These are phyloP conservation scores for Paraurostyla sp. DNA, from an alignment of 73 alveolate species.

Conservation along the genomic window DNA sequence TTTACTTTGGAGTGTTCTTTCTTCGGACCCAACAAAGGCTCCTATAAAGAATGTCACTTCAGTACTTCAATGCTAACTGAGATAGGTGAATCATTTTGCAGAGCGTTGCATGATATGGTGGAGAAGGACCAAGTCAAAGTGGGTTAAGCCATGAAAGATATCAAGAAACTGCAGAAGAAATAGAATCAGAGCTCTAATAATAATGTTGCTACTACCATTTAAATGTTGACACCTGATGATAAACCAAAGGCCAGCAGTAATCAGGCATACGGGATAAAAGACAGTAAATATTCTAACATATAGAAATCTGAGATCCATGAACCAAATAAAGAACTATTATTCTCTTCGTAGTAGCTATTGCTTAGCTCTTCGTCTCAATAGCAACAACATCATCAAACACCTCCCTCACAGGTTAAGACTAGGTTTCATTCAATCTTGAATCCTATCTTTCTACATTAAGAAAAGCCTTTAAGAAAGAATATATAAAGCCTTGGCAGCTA, in stretches of 20 bases:
- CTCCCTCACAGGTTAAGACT: too few relatives aligned
- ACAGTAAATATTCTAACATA: too few relatives aligned
- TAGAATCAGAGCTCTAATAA: background rate
- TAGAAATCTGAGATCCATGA: too few relatives aligned
- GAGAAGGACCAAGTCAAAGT: conserved; percentile 15
- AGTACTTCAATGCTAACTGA: conserved; percentile 58
- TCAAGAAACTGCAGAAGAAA: conserved; percentile 1
- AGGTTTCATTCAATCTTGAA: too few relatives aligned
- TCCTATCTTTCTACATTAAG: too few relatives aligned
- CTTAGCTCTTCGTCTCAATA: too few relatives aligned
- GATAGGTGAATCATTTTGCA: conserved; percentile 58
- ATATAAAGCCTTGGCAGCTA: too few relatives aligned
- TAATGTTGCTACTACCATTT: background rate
- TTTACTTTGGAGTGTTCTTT: conserved; percentile 75
- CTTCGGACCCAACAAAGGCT: conserved; percentile 76
- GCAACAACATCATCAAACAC: too few relatives aligned
- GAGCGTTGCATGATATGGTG: conserved; percentile 38
- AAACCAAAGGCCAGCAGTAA: background rate
- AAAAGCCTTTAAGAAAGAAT: too few relatives aligned
- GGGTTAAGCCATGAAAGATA: background rate
- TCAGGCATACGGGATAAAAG: too few relatives aligned
- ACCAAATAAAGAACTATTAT: too few relatives aligned
- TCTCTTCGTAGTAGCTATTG: too few relatives aligned
- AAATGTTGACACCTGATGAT: conserved; percentile 10
- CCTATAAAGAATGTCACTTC: conserved; percentile 65